Evolutionary conservation across 225 moss, liverwort and hornwort species (phyloP).

Genomic region (Antitrichia curtipendula): DNA sequence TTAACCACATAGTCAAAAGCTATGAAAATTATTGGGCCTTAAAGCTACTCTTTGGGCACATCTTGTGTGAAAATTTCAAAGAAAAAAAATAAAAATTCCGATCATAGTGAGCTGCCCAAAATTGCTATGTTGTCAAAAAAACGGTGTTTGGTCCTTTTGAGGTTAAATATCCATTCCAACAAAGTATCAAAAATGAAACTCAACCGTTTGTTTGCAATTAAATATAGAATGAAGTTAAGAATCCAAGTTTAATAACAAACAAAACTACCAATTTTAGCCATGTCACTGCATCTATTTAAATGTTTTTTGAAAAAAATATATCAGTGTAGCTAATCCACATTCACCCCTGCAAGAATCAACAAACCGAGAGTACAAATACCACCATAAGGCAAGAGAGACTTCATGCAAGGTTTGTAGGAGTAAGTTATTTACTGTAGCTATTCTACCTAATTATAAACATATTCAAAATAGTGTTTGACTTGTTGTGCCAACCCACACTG

Average conservation of each 20-base stretch:
- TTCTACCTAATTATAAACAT: background rate
- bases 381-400: background rate
- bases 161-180: background rate
- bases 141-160: too few relatives aligned
- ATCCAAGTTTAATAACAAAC: too few relatives aligned
- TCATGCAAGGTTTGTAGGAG: background rate
- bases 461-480: background rate
- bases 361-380: background rate
- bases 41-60: too few relatives aligned
- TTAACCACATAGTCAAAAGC: too few relatives aligned
- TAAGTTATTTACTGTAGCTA: background rate
- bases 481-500: background rate
- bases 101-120: too few relatives aligned
- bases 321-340: background rate
- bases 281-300: background rate
- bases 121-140: too few relatives aligned
- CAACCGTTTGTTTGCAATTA: background rate
- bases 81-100: too few relatives aligned
- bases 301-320: background rate
- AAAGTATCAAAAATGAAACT: background rate
- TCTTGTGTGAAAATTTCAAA: too few relatives aligned
- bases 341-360: background rate
- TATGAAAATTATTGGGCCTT: too few relatives aligned
- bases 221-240: background rate
- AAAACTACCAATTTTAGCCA: background rate